Evolutionary conservation across 345 rosid genomes (phyloP).

Genomic region (Bruguiera gymnorhiza): DNA sequence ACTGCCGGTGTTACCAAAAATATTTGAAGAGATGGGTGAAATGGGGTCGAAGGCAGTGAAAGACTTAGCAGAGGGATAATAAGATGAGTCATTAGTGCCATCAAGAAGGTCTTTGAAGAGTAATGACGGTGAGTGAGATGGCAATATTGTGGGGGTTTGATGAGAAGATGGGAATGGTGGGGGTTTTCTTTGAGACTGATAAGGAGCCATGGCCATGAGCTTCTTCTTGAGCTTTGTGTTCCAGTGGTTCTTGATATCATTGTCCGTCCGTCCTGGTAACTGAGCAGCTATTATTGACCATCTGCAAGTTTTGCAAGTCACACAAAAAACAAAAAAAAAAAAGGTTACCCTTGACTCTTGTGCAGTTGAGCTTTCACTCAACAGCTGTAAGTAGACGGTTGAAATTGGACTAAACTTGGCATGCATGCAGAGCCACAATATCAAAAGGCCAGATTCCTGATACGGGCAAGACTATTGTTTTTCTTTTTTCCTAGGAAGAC

Average conservation of each 20-base stretch:
- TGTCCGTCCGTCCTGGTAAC: conserved; percentile 90
- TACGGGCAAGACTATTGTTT: conserved; percentile 1
- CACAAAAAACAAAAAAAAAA: neutral
- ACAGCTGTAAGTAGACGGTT: conserved; percentile 20
- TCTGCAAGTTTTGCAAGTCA: conserved; percentile 40
- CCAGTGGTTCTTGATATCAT: conserved; percentile 94
- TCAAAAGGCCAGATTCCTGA: conserved; percentile 30
- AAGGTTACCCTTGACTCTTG: conserved; percentile 1
- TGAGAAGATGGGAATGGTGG: conserved; percentile 36
- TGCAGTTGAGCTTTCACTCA: neutral
- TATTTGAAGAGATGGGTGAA: conserved; percentile 18
- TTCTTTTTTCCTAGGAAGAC: neutral
- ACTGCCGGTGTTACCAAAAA: conserved; percentile 17
- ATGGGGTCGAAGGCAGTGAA: conserved; percentile 30
- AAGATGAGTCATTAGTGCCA: conserved; percentile 7
- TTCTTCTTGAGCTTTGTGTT: conserved; percentile 95
- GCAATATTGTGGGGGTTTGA: conserved; percentile 20
- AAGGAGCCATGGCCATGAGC: conserved; percentile 45
- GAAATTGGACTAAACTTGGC: conserved; percentile 32
- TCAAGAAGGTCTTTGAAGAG: conserved; percentile 23
- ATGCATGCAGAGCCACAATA: conserved; percentile 33
- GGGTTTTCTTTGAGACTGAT: conserved; percentile 40
- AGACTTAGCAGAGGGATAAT: conserved; percentile 16
- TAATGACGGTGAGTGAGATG: conserved; percentile 21
- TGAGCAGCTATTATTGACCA: conserved; percentile 99